Evolutionary conservation across 2,329 filamentous ascomycete species (phyloP), one percentile per base, ranked within the genome.

Genomic region (Xylaria sp.): DNA sequence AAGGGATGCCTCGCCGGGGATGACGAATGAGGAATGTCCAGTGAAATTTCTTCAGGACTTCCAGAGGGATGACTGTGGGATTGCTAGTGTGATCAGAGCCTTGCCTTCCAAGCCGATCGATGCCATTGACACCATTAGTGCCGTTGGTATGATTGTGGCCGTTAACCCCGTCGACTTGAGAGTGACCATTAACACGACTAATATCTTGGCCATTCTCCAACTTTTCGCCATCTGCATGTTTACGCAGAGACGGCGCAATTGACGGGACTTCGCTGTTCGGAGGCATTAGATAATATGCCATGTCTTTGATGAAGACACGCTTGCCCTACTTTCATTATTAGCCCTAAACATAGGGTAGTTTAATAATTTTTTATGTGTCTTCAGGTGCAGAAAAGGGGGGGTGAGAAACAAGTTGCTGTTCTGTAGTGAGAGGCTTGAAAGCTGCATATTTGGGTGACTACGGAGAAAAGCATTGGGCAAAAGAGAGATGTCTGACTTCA

Each of bases 11-110:
- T 78, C 89, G 90, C 75, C 93, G 90, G n/a, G 96, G 96, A 79
- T 98, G 94, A 65, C 96, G 94, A 84, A 99, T 98, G 71, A 98
- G 87, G 82, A 99, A 98, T 24, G 94, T 93, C 83, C 95, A 98
- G 81, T 98, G 94, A 82, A 97, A 98, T 73, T 89, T 85, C 76
- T 89, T 87, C 66, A 98, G 85, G 67, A 93, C 83, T 34, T 89
- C 88, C 32, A 88, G 82, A 2, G 96, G 96, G 59, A 98, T 82
- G 30, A 97, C 91, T 0, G 94, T 97, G 1, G 94, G 95, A 81
- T 98, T 98, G 65, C 85, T 85, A 2, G 86, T 83, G 80, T 95
- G 90, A 2, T 80, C 69, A 61, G 75, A 69, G 36, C 73, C 74
- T 34, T 56, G 62, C 9, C 32, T 55, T 8, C 74, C 75, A 64